Evolutionary conservation across 2,329 filamentous ascomycete genomes (phyloP), one percentile per base, ranked within the genome.

Genomic region (Camillea tinctor): DNA sequence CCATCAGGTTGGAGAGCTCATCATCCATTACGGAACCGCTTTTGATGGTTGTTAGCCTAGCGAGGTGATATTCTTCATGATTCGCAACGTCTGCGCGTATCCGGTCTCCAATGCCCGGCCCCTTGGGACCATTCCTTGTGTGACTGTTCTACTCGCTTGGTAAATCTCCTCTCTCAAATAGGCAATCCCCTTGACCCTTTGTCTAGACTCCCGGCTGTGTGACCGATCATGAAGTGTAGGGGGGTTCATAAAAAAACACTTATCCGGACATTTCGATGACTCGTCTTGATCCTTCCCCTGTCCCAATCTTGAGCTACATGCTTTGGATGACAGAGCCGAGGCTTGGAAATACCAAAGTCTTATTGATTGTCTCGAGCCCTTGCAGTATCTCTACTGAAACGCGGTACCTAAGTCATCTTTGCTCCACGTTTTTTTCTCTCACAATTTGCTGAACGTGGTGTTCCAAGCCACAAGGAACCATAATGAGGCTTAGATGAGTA

Each of bases 401-500:
- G 59, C 56, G 64, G 64, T 61, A 30, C 26, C 26, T 30, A 66
- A 60, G 59, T 61, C 62, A 63, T 59, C 53, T 21, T 23, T 50
- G 60, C 56, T 60, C 51, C 59, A 61, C 56, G 62, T 60, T 64
- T 50, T 59, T 30, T 26, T 26, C 24, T 50, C 56, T 60, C 62
- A 64, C 60, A 60, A 60, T 61, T 64, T 64, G 17, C 64, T 61
- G 58, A 66, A 66, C 64, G 64, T 66, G 64, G 64, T 63, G 62
- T 66, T 60, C 62, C 59, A 66, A 64, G 64, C 64, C 62, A 64
- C 62, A 52, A 57, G 44, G 44, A 53, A 60, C 22, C 26, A 52
- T 44, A n/a, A 62, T 58, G 55, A 54, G 50, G 55, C 50, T 62
- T 19, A 58, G 55, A 56, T 50, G 22, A 30, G 55, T 59, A 44